phyloP scores from a whole-genome alignment of 208 protist genomes.

The Wallacemonas sp. region DNA sequence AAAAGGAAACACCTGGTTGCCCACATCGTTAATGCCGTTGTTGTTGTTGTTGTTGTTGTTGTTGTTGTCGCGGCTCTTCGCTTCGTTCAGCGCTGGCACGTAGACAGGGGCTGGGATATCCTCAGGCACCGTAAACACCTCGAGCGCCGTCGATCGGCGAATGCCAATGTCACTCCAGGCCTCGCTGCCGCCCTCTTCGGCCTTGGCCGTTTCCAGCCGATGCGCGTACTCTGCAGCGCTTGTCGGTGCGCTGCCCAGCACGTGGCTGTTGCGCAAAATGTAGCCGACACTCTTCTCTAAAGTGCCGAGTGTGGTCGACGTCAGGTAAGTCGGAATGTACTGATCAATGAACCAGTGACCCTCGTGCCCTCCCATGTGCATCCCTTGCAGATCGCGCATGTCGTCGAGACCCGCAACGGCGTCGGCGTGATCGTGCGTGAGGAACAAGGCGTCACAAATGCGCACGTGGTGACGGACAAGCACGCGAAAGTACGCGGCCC shows the following conservation, averaged over 20 bases:
- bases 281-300: slow-evolving; percentile 60
- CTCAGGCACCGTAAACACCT: slow-evolving; percentile 68
- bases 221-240: slow-evolving; percentile 31
- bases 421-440: slow-evolving; percentile 90
- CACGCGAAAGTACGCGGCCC: slow-evolving; percentile 87
- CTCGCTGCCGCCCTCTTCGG: slow-evolving; percentile 1
- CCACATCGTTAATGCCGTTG: neutral
- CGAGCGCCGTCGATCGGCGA: slow-evolving; percentile 78
- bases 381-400: slow-evolving; percentile 85
- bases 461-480: slow-evolving; percentile 61
- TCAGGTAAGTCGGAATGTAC: slow-evolving; percentile 78
- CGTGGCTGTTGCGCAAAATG: slow-evolving; percentile 75
- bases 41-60: neutral
- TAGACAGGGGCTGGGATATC: slow-evolving; percentile 42
- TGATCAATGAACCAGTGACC: slow-evolving; percentile 69
- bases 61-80: too few species aligned
- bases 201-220: slow-evolving; percentile 3
- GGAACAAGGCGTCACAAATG: slow-evolving; percentile 72
- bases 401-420: slow-evolving; percentile 87
- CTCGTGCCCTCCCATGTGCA: slow-evolving; percentile 42
- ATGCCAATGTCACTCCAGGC: slow-evolving; percentile 75
- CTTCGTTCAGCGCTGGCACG: slow-evolving; percentile 35
- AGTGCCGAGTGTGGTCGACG: slow-evolving; percentile 38
- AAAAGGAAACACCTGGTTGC: slow-evolving; percentile 28
- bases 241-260: slow-evolving; percentile 35